These are phyloP conservation scores for Hypoxylon sp. DNA, from an alignment of 2,329 filamentous ascomycete genomes.

Conservation along the genomic window DNA sequence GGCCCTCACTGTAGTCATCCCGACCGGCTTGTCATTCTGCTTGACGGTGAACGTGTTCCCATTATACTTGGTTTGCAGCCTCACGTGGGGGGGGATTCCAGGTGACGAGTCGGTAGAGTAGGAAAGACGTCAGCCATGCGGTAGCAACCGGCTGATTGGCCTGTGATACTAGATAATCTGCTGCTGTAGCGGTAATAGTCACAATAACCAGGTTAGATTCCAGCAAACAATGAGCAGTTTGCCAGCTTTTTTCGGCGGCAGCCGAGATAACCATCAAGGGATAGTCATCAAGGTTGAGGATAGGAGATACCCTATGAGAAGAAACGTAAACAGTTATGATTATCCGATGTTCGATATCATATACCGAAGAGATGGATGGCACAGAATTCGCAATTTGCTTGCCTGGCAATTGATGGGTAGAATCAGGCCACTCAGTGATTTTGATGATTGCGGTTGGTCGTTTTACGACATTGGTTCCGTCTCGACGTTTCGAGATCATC, in stretches of 20 bases:
- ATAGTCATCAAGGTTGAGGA: background rate
- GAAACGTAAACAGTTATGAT: background rate
- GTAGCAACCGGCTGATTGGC: background rate
- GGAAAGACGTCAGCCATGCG: background rate
- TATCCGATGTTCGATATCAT: background rate
- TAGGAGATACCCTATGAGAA: background rate
- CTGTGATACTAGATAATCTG: background rate
- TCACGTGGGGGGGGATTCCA: conserved; percentile 35
- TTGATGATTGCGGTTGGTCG: too few species aligned
- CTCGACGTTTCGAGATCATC: background rate
- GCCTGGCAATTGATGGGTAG: background rate
- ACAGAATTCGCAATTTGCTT: background rate
- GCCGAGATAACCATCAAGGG: conserved; percentile 1
- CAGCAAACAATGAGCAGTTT: conserved; percentile 3
- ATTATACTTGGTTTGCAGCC: conserved; percentile 35
- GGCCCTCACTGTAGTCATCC: conserved; percentile 32
- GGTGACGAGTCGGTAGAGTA: conserved; percentile 9
- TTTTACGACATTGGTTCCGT: background rate
- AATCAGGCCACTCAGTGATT: background rate
- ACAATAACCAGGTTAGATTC: background rate
- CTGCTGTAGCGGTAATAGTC: background rate
- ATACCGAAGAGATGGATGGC: background rate
- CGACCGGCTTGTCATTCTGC: conserved; percentile 35
- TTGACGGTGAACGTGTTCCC: conserved; percentile 35
- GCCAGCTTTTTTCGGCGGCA: background rate